A percentile compares a stretch with the other conserved stretches of the same genome.
phyloP scores from a whole-genome alignment of 2,329 filamentous ascomycete genomes.

The Hymenoscyphus infarciens region DNA sequence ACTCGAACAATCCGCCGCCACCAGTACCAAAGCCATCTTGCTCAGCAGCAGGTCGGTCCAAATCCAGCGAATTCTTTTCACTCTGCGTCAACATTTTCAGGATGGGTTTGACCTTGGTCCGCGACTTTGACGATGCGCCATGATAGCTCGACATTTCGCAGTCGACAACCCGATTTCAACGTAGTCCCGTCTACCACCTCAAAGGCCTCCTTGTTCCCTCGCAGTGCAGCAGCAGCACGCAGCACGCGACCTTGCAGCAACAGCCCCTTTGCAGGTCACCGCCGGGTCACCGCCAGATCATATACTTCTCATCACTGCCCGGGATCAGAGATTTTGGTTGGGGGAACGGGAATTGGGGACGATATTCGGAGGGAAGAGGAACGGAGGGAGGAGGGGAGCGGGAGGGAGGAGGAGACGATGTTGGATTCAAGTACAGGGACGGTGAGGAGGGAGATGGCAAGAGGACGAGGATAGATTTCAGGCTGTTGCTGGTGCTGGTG shows the following conservation, averaged over 20 bases:
- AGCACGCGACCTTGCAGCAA: neutral
- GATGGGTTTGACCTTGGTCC: conserved; percentile 50
- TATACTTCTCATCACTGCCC: conserved; percentile 22
- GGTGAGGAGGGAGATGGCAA: neutral
- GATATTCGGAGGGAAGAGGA: too few species aligned
- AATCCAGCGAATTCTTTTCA: conserved; percentile 60
- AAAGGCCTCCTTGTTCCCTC: neutral
- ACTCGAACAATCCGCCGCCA: conserved; percentile 37
- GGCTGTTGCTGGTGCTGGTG: too few species aligned
- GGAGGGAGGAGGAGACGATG: neutral
- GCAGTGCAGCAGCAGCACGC: conserved; percentile 8
- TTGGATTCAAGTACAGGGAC: neutral
- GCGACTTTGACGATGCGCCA: conserved; percentile 26
- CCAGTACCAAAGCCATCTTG: conserved; percentile 42
- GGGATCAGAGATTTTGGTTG: neutral
- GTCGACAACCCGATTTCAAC: neutral
- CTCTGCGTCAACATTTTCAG: conserved; percentile 52
- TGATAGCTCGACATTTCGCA: conserved; percentile 28
- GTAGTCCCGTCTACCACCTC: neutral
- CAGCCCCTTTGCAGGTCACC: conserved; percentile 18
- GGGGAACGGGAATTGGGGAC: neutral
- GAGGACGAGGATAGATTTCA: neutral
- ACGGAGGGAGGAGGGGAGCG: neutral
- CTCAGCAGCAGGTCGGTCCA: conserved; percentile 58
- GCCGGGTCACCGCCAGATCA: conserved; percentile 22